phyloP scores from a whole-genome alignment of 2,329 filamentous ascomycete genomes.

The Penicillium fuscoglaucum region DNA sequence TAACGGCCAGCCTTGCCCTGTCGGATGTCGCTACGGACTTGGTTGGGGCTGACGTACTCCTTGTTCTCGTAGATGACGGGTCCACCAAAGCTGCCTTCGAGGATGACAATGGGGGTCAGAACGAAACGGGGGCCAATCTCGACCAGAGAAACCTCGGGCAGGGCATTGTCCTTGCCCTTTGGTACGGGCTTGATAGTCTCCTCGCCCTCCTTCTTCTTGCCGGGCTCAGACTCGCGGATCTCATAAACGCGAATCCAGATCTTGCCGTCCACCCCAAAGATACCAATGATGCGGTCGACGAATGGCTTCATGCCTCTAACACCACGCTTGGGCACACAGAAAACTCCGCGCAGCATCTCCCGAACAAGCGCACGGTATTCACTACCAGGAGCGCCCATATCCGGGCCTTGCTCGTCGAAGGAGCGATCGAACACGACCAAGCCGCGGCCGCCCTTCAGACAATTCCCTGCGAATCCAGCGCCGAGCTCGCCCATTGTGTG shows the following conservation, averaged over 20 bases:
- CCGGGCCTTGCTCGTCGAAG: slow-evolving; percentile 74
- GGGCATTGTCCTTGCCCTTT: slow-evolving; percentile 51
- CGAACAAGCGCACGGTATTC: slow-evolving; percentile 61
- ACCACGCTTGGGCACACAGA: slow-evolving; percentile 81
- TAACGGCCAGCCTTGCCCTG: slow-evolving; percentile 75
- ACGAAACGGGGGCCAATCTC: slow-evolving; percentile 95
- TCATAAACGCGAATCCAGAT: slow-evolving; percentile 97
- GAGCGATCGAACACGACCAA: slow-evolving; percentile 86
- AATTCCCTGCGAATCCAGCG: slow-evolving; percentile 82
- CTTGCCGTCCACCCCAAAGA: slow-evolving; percentile 87
- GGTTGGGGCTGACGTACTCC: slow-evolving; percentile 95
- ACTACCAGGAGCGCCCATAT: slow-evolving; percentile 63
- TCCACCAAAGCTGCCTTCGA: slow-evolving; percentile 91
- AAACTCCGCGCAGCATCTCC: slow-evolving; percentile 85
- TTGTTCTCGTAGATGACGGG: slow-evolving; percentile 98
- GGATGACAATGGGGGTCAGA: slow-evolving; percentile 88
- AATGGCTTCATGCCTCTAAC: slow-evolving; percentile 93
- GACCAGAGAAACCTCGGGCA: slow-evolving; percentile 77
- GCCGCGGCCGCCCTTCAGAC: slow-evolving; percentile 87
- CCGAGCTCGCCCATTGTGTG: slow-evolving; percentile 97
- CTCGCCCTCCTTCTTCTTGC: slow-evolving; percentile 48
- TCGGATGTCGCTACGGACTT: slow-evolving; percentile 79
- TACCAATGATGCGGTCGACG: slow-evolving; percentile 90
- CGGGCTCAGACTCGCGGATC: slow-evolving; percentile 77
- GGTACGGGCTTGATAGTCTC: slow-evolving; percentile 42